Percentiles rank a stretch among this genome's conserved stretches.
These are phyloP conservation scores for Cucumis cinereus DNA, from an alignment of 306 rosid genomes.

Conservation along the genomic window DNA sequence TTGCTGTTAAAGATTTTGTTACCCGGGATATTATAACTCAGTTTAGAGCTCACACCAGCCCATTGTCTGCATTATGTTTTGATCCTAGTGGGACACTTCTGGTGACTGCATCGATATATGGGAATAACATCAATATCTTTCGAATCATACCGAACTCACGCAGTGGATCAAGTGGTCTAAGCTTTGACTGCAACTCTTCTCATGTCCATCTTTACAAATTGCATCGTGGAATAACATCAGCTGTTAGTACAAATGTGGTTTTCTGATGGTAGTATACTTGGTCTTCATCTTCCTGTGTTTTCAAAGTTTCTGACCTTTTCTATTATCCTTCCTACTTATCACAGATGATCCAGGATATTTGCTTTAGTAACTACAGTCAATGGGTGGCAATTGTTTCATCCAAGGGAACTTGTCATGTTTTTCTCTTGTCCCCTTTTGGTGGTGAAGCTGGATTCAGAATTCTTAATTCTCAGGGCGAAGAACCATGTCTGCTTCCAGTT, in stretches of 20 bases:
- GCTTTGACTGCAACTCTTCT: constrained; percentile 50
- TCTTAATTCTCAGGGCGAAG: constrained; percentile 46
- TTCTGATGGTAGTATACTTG: constrained; percentile 3
- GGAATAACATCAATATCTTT: constrained; percentile 71
- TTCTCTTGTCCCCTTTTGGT: constrained; percentile 76
- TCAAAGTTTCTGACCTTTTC: background rate
- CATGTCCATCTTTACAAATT: constrained; percentile 83
- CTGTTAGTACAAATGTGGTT: constrained; percentile 28
- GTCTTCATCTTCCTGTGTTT: background rate
- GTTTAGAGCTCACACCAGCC: constrained; percentile 82
- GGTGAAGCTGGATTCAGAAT: constrained; percentile 72
- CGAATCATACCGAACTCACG: constrained; percentile 62
- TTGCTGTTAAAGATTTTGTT: constrained; percentile 64
- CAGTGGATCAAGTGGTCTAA: constrained; percentile 44
- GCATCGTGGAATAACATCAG: constrained; percentile 89
- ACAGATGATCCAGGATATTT: constrained; percentile 90
- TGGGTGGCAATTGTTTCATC: constrained; percentile 92
- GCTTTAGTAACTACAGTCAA: constrained; percentile 79
- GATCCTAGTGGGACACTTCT: constrained; percentile 90
- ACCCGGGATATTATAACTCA: constrained; percentile 59
- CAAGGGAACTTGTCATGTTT: constrained; percentile 83
- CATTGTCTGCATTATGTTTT: constrained; percentile 82
- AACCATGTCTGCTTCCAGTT: constrained; percentile 52
- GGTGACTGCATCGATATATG: constrained; percentile 78
- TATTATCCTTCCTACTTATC: constrained; percentile 6